Conservation (phyloP, 2,329 filamentous ascomycete species). For the Cladosporium austrohemisphaericum region DNA sequence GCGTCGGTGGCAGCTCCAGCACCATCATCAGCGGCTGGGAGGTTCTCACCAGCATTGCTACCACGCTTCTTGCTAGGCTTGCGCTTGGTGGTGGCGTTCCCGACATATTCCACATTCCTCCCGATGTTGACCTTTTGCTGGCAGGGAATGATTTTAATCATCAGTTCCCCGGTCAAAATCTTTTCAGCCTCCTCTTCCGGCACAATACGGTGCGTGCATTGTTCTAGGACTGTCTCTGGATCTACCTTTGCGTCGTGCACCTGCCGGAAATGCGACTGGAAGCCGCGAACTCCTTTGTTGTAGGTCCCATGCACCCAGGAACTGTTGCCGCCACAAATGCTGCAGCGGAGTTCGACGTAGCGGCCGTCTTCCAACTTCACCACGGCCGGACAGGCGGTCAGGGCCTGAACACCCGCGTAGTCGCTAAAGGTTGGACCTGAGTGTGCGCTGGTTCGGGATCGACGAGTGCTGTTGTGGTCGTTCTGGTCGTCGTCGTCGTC, state of each 20-base stretch:
- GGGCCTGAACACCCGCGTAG: not conserved
- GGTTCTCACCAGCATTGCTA: not conserved
- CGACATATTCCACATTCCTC: not conserved
- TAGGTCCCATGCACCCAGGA: not conserved
- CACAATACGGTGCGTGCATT: conserved; percentile 2
- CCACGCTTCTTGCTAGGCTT: not conserved
- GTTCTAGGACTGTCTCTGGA: not conserved
- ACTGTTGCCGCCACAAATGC: not conserved
- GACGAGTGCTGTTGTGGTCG: no score
- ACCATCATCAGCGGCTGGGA: no score
- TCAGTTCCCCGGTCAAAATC: not conserved
- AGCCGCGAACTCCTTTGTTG: not conserved
- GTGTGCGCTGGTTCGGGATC: no score
- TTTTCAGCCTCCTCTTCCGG: not conserved
- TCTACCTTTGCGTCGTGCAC: not conserved
- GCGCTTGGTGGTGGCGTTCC: not conserved
- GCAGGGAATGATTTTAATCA: not conserved
- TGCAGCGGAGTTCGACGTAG: conserved; percentile 7
- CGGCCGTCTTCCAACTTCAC: conserved; percentile 2
- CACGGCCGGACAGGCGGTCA: not conserved
- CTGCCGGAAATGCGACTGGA: conserved; percentile 1
- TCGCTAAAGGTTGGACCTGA: not conserved
- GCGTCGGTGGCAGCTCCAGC: no score
- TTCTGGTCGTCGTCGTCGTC: no score
- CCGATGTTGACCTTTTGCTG: not conserved